Evolutionary conservation across 139 green algal genomes (phyloP).

Genomic region (Microglena sp.): DNA sequence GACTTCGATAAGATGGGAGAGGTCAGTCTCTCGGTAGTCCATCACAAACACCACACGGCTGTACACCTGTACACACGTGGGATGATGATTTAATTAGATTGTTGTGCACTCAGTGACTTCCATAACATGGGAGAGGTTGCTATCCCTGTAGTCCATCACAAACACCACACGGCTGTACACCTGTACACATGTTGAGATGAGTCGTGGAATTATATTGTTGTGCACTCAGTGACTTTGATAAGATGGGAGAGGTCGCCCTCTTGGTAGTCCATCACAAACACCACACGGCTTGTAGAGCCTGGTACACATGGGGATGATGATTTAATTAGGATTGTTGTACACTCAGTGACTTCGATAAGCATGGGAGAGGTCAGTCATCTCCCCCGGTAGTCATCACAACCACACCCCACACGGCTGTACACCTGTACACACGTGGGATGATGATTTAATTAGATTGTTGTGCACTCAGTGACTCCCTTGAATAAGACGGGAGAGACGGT

Average conservation of each 20-base stretch:
- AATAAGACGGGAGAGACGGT: constrained; percentile 39
- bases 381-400: constrained; percentile 54
- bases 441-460: too few species aligned
- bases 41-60: constrained; percentile 44
- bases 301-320: too few species aligned
- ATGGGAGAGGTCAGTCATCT: constrained; percentile 45
- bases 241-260: constrained; percentile 47
- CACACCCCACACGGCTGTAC: constrained; percentile 37
- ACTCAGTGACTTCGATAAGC: constrained; percentile 37
- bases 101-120: too few species aligned
- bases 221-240: constrained; percentile 39
- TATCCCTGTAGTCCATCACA: constrained; percentile 52
- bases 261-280: constrained; percentile 54
- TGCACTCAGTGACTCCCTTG: too few species aligned
- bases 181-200: too few species aligned
- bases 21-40: constrained; percentile 46
- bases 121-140: constrained; percentile 40
- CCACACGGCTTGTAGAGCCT: constrained; percentile 29
- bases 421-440: too few species aligned
- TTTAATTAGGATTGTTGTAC: too few species aligned
- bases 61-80: too few species aligned
- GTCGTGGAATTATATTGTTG: too few species aligned
- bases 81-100: too few species aligned
- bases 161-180: constrained; percentile 42
- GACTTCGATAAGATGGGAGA: constrained; percentile 45